Evolutionary conservation across 2,329 filamentous ascomycete genomes (phyloP).

Genomic region (Exophiala aquamarina): DNA sequence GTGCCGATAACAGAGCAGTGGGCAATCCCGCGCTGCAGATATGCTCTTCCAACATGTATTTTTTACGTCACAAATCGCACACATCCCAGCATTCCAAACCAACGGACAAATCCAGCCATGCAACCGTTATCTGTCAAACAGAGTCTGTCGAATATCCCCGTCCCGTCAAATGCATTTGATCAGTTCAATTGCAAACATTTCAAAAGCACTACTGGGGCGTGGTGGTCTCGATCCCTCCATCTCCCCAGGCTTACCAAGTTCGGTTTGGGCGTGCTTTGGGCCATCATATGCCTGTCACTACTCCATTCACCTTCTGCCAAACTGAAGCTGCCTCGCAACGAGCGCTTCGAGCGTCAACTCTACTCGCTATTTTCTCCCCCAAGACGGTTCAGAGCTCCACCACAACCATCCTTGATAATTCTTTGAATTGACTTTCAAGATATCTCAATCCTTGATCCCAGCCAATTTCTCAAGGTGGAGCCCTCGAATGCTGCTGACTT

Average conservation of each 20-base stretch:
- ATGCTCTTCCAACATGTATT: constrained; percentile 13
- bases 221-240: background rate
- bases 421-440: background rate
- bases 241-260: constrained; percentile 16
- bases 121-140: constrained; percentile 21
- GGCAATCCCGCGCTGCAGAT: constrained; percentile 10
- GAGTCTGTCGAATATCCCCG: constrained; percentile 5
- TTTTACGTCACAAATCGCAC: constrained; percentile 23
- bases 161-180: constrained; percentile 1
- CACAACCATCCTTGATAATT: constrained; percentile 16
- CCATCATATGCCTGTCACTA: constrained; percentile 9
- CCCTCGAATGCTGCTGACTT: background rate
- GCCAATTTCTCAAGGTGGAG: background rate
- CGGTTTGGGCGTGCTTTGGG: constrained; percentile 19
- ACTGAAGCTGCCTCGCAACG: constrained; percentile 15
- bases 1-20: constrained; percentile 12
- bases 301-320: constrained; percentile 8
- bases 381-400: constrained; percentile 12
- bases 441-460: constrained; percentile 3
- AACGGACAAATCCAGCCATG: background rate
- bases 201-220: constrained; percentile 7
- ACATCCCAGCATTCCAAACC: constrained; percentile 2
- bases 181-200: constrained; percentile 11
- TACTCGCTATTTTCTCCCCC: constrained; percentile 17
- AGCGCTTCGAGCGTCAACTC: constrained; percentile 24